phyloP scores from a whole-genome alignment of 225 moss, liverwort and hornwort species.

The Sphagnum tenellum region DNA sequence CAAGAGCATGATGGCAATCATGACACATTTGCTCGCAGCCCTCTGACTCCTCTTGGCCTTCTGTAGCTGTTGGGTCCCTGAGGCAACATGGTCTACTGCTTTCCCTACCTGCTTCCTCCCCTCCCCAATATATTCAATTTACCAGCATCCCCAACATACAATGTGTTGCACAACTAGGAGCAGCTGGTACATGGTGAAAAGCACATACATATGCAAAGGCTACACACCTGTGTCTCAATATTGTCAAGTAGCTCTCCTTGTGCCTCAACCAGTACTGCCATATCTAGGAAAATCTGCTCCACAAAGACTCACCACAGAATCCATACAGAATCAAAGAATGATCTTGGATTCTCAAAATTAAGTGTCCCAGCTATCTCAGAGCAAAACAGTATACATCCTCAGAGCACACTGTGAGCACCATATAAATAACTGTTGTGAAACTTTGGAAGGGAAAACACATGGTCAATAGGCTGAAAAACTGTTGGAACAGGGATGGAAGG shows the following conservation, averaged over 20 bases:
- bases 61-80: constrained; percentile 53
- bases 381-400: too few relatives aligned
- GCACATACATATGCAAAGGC: not conserved
- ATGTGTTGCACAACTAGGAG: too few relatives aligned
- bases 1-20: constrained; percentile 59
- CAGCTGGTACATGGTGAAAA: not conserved
- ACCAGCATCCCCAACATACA: too few relatives aligned
- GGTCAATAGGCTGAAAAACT: not conserved
- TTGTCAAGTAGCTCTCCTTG: constrained; percentile 94
- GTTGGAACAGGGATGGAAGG: not conserved
- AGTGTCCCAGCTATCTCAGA: too few relatives aligned
- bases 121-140: too few relatives aligned
- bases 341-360: too few relatives aligned
- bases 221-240: constrained; percentile 68
- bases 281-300: constrained; percentile 78
- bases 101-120: constrained; percentile 47
- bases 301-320: not conserved
- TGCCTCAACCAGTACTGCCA: constrained; percentile 93
- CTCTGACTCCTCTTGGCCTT: constrained; percentile 68
- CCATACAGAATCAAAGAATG: not conserved
- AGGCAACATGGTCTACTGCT: constrained; percentile 68
- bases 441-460: not conserved
- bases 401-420: not conserved
- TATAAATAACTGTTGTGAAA: not conserved
- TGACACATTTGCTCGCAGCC: constrained; percentile 80